phyloP scores from a whole-genome alignment of 2,329 filamentous ascomycete species.

The Dactylonectria estremocensis region DNA sequence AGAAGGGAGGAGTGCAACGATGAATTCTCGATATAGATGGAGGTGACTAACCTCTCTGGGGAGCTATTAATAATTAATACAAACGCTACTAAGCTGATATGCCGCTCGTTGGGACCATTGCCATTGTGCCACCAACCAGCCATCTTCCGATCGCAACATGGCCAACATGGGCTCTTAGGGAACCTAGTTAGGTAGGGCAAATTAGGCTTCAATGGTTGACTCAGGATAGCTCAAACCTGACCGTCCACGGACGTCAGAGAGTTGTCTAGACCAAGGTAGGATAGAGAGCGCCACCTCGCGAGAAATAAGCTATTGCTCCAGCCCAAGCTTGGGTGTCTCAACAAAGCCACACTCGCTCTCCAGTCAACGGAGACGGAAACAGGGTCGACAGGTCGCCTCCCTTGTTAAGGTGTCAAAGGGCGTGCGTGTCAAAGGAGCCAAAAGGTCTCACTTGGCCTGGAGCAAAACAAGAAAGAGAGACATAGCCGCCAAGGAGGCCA shows the following conservation, averaged over 20 bases:
- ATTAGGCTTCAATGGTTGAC: neutral
- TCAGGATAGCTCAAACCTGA: neutral
- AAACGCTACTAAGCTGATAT: constrained; percentile 32
- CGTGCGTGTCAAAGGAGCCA: no score
- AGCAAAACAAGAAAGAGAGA: neutral
- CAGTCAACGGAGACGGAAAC: neutral
- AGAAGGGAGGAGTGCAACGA: constrained; percentile 10
- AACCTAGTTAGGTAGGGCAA: neutral
- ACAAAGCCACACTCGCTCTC: neutral
- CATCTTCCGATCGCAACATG: neutral
- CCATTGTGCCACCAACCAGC: neutral
- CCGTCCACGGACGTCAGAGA: neutral
- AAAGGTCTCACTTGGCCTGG: neutral
- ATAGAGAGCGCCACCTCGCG: neutral
- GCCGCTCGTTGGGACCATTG: neutral
- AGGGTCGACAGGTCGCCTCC: neutral
- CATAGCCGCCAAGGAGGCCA: neutral
- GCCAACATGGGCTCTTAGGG: neutral
- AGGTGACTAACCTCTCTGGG: constrained; percentile 21
- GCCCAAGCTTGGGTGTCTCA: neutral
- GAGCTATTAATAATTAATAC: constrained; percentile 49
- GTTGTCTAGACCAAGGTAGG: neutral
- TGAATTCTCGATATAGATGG: constrained; percentile 27
- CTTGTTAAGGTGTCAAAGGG: neutral
- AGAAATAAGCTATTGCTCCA: neutral